Base-by-base conservation (phyloP, 148 eudicot species). In the Chenopodium berlandieri region DNA sequence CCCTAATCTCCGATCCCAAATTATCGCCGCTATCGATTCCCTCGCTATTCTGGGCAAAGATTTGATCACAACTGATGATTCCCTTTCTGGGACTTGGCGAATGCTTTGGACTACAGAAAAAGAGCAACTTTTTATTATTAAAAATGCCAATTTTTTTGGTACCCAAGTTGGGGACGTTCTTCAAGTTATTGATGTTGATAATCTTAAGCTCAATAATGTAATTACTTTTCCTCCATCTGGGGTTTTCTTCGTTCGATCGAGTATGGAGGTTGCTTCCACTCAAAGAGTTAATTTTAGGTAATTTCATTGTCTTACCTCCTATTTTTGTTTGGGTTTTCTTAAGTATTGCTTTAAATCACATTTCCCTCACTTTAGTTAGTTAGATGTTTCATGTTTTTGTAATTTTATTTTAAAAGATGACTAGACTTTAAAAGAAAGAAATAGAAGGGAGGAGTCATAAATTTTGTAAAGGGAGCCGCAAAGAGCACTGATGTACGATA, bases 41-140 rank as follows among this genome's bases (percentile, higher is more conserved):
- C 79, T 95, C 47, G 91, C 92, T 27, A 77, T 60, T 19, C 56
- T 86, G 23, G 94, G 92, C 69, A 82, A 78, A 14, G 91, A 76
- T 22, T 77, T 79, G 0, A 84, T 90, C 85, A 95, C 99, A 31
- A 92, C 97, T 17, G 89, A 77, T 2, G 8, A 30, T 50, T 90
- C 97, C 0, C 89, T 95, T 17, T 91, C 97, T 17, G 97, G 90
- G 75, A 93, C 99, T 73, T 95, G 99, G 99, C 84, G 99, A 81
- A 77, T 95, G 92, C 79, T 92, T 72, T 95, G 99, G 99, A 95
- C 97, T 25, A 93, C 97, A 1, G 97, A 95, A 90, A 95, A 95
- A 83, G 99, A 95, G 34, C 99, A 95, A 85, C 97, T 95, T 8
- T 95, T 86, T 68, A 92, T 95, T 31, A 86, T 94, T 4, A 83